Evolutionary conservation across 495 filamentous ascomycete genomes (phyloP).

Genomic region (Chaetomidium leptoderma): DNA sequence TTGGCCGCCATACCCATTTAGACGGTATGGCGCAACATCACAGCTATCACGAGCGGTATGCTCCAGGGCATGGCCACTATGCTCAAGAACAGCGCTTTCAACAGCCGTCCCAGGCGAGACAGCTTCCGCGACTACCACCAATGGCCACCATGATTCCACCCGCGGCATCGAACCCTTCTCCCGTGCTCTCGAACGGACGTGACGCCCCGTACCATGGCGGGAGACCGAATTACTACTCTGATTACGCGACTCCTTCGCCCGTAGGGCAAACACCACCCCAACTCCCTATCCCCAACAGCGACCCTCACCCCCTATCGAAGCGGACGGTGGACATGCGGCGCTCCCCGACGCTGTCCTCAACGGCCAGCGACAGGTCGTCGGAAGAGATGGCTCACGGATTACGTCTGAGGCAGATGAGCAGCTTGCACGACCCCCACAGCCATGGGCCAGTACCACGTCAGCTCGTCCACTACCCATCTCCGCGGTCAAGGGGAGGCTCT

Average conservation of each 20-base stretch:
- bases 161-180: slow-evolving; percentile 20
- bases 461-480: slow-evolving; percentile 24
- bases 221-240: slow-evolving; percentile 26
- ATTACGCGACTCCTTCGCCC: slow-evolving; percentile 38
- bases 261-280: slow-evolving; percentile 37
- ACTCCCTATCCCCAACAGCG: slow-evolving; percentile 33
- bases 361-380: slow-evolving; percentile 34
- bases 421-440: slow-evolving; percentile 21
- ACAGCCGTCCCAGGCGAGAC: slow-evolving; percentile 18
- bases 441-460: slow-evolving; percentile 23
- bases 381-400: slow-evolving; percentile 35
- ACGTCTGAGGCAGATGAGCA: slow-evolving; percentile 27
- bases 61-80: slow-evolving; percentile 35
- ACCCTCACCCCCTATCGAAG: slow-evolving; percentile 32
- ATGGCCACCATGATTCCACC: slow-evolving; percentile 32
- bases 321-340: slow-evolving; percentile 32
- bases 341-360: slow-evolving; percentile 36
- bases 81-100: slow-evolving; percentile 34
- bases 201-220: slow-evolving; percentile 27
- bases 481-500: slow-evolving; percentile 20
- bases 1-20: slow-evolving; percentile 43
- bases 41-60: slow-evolving; percentile 40
- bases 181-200: slow-evolving; percentile 25
- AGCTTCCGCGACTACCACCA: slow-evolving; percentile 28
- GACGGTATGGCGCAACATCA: slow-evolving; percentile 46